A percentile compares a stretch with the other conserved stretches of the same genome.
Conservation (phyloP, 2,329 filamentous ascomycete genomes). For the Myriangium duriaei region DNA sequence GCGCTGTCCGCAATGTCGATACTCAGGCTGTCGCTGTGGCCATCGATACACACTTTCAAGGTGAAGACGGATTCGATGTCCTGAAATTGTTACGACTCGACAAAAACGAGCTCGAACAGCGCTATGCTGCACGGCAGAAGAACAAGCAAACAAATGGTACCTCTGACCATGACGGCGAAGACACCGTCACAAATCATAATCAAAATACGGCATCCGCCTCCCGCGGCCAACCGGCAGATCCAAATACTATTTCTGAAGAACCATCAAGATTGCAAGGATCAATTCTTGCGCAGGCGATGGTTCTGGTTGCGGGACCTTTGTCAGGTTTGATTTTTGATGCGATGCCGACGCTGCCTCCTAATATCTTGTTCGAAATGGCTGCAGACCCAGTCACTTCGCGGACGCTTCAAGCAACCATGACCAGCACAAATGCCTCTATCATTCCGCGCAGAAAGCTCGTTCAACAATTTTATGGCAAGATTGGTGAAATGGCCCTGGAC, state of each 20-base stretch:
- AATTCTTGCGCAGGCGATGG: conserved; percentile 67
- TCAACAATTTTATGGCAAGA: conserved; percentile 48
- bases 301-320: conserved; percentile 57
- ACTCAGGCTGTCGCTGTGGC: conserved; percentile 42
- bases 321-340: conserved; percentile 57
- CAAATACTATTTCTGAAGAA: conserved; percentile 36
- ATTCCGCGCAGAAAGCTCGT: conserved; percentile 52
- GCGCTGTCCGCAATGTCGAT: conserved; percentile 52
- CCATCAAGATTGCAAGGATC: conserved; percentile 55
- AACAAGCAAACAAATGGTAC: conserved; percentile 5
- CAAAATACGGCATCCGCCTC: conserved; percentile 13
- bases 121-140: neutral
- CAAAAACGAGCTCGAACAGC: conserved; percentile 19
- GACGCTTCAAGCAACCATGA: conserved; percentile 52
- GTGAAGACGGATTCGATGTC: conserved; percentile 38
- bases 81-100: conserved; percentile 48
- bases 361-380: conserved; percentile 47
- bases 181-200: conserved; percentile 7
- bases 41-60: conserved; percentile 43
- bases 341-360: conserved; percentile 38
- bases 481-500: conserved; percentile 49
- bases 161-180: neutral
- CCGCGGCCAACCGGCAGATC: conserved; percentile 15
- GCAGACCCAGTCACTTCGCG: conserved; percentile 47
- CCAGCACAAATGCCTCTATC: conserved; percentile 39